Evolutionary conservation across 345 rosid genomes (phyloP), one percentile per base, ranked within the genome.

Genomic region (Camelina laxa): DNA sequence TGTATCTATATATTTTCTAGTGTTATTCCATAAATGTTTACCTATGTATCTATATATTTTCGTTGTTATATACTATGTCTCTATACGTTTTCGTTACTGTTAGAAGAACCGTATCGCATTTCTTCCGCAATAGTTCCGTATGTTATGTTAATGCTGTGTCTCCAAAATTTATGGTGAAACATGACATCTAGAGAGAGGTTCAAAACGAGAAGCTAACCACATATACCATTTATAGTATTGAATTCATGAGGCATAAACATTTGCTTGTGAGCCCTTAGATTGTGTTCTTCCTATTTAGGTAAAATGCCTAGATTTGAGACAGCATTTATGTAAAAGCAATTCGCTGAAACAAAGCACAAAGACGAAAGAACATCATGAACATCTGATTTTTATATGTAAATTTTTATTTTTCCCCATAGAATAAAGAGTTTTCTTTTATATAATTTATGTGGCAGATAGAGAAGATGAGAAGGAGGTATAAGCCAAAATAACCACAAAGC

Each of bases 221-320:
- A 38, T 54, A 39, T 33, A 24, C 39, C 63, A 67, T 53, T 38
- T 39, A 38, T 67, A 15, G 11, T 38, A 55, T 7, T 41, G 30
- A 24, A 9, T 15, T n/a, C 7, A 35, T 33, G 44, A 39, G 6
- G 61, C 38, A 15, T 44, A 13, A 20, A 20, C 3, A 31, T 9
- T 9, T 6, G 13, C 27, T 51, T 36, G 17, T 4, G 22, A 54
- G 17, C 35, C 53, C 42, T 24, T 74, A 60, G 62, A 75, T 60
- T 67, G 15, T 69, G 69, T 60, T 60, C 6, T 74, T 74, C 67
- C 44, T 47, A 31, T 60, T 67, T 60, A 17, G 38, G 68, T 58
- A 47, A 69, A 73, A 21, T 56, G 27, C 19, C 20, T 56, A 74
- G 50, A 66, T 67, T 75, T 30, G 19, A 39, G 61, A 59, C 62